Evolutionary conservation across 805 yeast species (phyloP).

Genomic region (Candida glaebosa): DNA sequence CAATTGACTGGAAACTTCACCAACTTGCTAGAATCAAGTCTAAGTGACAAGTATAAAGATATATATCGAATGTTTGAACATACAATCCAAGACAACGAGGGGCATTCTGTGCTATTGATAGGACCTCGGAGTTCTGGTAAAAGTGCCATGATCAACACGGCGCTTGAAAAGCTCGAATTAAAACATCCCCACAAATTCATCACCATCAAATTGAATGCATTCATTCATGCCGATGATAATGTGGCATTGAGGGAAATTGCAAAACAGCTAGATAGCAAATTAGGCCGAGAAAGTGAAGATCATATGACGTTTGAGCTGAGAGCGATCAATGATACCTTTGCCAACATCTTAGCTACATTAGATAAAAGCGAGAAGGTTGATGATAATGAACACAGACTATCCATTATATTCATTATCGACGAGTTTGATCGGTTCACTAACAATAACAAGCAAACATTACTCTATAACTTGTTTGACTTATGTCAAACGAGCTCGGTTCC

Average conservation of each 20-base stretch:
- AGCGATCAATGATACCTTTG: constrained; percentile 58
- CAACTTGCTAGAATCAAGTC: constrained; percentile 13
- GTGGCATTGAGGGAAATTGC: constrained; percentile 85
- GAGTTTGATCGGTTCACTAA: constrained; percentile 79
- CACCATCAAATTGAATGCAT: constrained; percentile 63
- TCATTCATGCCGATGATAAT: constrained; percentile 68
- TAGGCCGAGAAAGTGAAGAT: constrained; percentile 13
- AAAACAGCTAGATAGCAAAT: constrained; percentile 61
- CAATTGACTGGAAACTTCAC: constrained; percentile 21
- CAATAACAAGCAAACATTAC: constrained; percentile 71
- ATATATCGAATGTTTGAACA: constrained; percentile 57
- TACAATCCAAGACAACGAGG: constrained; percentile 65
- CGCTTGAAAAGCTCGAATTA: constrained; percentile 42
- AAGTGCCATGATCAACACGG: constrained; percentile 56
- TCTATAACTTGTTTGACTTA: constrained; percentile 85
- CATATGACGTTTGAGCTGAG: constrained; percentile 42
- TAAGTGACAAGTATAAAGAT: constrained; percentile 41
- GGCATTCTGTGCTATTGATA: constrained; percentile 74
- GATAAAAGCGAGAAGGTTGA: constrained; percentile 30
- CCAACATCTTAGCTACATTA: constrained; percentile 51
- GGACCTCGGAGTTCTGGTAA: constrained; percentile 86
- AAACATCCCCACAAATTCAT: constrained; percentile 52
- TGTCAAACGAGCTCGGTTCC: constrained; percentile 71
- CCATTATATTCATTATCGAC: constrained; percentile 77
- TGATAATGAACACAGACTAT: constrained; percentile 26